A percentile compares a stretch with the other conserved stretches of the same genome.
Evolutionary conservation across 768 basidiomycete genomes (phyloP).

Genomic region (Mycena latifolia): DNA sequence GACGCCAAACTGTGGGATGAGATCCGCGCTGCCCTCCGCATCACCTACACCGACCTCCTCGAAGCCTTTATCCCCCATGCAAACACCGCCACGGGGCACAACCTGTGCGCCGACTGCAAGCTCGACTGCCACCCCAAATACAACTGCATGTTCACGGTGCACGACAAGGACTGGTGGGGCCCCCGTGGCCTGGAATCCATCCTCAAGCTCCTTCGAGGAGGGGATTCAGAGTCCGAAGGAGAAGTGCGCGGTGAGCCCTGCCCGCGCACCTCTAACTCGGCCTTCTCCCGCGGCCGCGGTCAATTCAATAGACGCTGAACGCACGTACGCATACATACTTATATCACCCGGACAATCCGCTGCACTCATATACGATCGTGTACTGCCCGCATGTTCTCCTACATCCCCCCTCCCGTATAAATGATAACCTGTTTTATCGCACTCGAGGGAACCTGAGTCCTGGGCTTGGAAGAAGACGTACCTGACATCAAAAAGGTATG

Average conservation of each 20-base stretch:
- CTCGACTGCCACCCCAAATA: slow-evolving; percentile 17
- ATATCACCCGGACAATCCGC: background rate
- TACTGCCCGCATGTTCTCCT: background rate
- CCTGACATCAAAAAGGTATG: background rate
- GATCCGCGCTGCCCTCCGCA: background rate
- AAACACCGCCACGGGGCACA: slow-evolving; percentile 1
- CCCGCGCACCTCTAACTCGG: no score
- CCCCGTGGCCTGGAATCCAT: background rate
- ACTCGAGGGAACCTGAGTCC: slow-evolving; percentile 9
- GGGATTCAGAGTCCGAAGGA: no score
- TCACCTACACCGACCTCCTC: slow-evolving; percentile 7
- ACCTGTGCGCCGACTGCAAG: slow-evolving; percentile 20
- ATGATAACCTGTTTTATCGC: background rate
- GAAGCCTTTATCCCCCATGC: slow-evolving; percentile 11
- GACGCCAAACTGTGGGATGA: slow-evolving; percentile 11
- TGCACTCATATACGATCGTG: background rate
- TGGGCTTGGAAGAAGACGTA: slow-evolving; percentile 23
- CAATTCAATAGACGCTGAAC: background rate
- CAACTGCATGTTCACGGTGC: slow-evolving; percentile 10
- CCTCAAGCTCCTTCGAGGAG: background rate
- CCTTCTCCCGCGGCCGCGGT: background rate
- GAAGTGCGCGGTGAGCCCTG: no score
- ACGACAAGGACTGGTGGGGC: slow-evolving; percentile 16
- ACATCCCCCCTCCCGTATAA: background rate
- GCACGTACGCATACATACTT: background rate